Conservation (phyloP, 2,329 filamentous ascomycete genomes). For the Neophaeococcomyces mojaviensis region DNA sequence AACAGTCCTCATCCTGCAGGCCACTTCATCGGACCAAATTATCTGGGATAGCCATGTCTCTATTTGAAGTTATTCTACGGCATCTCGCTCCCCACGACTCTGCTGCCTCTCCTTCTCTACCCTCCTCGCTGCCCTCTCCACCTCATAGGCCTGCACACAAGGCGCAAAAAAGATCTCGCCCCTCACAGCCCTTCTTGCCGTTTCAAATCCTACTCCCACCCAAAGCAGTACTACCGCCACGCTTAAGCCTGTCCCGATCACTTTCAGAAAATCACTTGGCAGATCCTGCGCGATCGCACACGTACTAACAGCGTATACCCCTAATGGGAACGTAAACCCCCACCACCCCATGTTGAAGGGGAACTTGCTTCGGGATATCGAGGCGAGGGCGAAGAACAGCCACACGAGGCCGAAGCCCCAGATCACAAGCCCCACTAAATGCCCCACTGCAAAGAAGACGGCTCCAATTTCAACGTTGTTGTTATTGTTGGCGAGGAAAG, state of each 20-base stretch:
- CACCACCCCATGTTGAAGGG: slow-evolving; percentile 58
- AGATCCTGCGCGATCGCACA: slow-evolving; percentile 41
- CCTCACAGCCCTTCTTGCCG: slow-evolving; percentile 38
- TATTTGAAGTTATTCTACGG: too few relatives aligned
- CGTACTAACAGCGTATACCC: slow-evolving; percentile 45
- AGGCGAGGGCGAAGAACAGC: slow-evolving; percentile 32
- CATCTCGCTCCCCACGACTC: too few relatives aligned
- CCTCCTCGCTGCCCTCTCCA: background rate
- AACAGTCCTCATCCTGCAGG: too few relatives aligned
- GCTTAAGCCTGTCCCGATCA: slow-evolving; percentile 49
- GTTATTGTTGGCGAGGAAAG: too few relatives aligned
- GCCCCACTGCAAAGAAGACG: slow-evolving; percentile 28
- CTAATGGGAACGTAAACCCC: slow-evolving; percentile 53
- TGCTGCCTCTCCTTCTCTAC: background rate
- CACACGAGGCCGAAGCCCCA: slow-evolving; percentile 34
- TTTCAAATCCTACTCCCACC: slow-evolving; percentile 46
- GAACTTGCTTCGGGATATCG: slow-evolving; percentile 33
- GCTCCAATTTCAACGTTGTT: slow-evolving; percentile 21
- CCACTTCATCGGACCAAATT: too few relatives aligned
- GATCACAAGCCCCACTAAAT: slow-evolving; percentile 28
- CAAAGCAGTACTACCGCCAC: slow-evolving; percentile 47
- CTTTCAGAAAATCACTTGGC: slow-evolving; percentile 47
- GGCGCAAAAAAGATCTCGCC: slow-evolving; percentile 49
- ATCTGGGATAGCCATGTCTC: too few relatives aligned
- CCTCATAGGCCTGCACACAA: slow-evolving; percentile 28